phyloP scores from a whole-genome alignment of 2,329 filamentous ascomycete species.

The Elsinoe fawcettii region DNA sequence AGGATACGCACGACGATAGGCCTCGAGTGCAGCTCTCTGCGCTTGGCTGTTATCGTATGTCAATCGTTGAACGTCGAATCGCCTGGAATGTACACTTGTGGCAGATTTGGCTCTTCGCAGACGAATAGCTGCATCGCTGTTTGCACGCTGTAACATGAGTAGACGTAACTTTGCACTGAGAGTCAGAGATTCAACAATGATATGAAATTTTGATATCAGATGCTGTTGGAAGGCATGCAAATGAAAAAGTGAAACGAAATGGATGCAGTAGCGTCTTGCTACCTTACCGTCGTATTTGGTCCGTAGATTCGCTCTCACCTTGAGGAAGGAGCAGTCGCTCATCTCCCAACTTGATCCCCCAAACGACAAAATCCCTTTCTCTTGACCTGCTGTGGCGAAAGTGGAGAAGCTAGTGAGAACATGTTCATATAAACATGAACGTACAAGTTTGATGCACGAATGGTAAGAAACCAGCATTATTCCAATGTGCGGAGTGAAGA shows the following conservation, averaged over 20 bases:
- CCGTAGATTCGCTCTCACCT: too few relatives aligned
- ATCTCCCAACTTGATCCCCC: neutral
- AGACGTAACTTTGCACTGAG: neutral
- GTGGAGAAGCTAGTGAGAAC: too few relatives aligned
- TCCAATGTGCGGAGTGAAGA: too few relatives aligned
- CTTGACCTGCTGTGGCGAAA: too few relatives aligned
- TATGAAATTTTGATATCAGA: neutral
- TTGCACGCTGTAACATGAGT: slow-evolving; percentile 28
- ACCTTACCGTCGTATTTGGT: too few relatives aligned
- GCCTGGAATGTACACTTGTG: slow-evolving; percentile 33
- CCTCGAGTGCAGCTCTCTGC: slow-evolving; percentile 53
- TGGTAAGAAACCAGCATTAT: too few relatives aligned
- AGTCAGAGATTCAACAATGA: neutral
- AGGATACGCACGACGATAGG: slow-evolving; percentile 48
- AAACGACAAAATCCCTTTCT: too few relatives aligned
- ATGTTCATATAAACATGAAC: too few relatives aligned
- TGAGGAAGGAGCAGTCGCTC: neutral
- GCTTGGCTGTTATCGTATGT: slow-evolving; percentile 45
- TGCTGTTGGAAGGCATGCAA: slow-evolving; percentile 5
- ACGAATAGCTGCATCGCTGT: slow-evolving; percentile 26
- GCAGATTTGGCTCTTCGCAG: slow-evolving; percentile 30
- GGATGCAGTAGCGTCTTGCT: neutral
- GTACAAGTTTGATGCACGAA: too few relatives aligned
- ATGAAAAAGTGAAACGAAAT: neutral
- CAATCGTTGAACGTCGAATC: slow-evolving; percentile 36